These are phyloP conservation scores for Aegilops longissima DNA, from an alignment of 176 grass and related monocot species.

Conservation along the genomic window DNA sequence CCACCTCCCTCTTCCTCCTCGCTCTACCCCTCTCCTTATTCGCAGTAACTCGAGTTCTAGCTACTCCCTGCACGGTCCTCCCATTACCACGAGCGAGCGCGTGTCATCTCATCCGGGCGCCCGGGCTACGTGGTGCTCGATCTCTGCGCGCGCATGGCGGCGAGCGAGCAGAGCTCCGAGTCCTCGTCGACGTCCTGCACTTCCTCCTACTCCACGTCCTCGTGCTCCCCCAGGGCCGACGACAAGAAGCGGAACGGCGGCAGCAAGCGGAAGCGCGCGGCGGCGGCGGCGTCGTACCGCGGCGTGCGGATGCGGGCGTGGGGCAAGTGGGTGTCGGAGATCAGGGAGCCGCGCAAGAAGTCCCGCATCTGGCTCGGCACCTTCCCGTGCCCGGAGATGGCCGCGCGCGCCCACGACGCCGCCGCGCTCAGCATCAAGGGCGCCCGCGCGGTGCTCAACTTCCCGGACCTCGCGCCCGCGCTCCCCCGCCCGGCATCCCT, in stretches of 20 bases:
- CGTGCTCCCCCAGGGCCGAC: constrained; percentile 18
- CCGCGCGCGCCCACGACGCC: constrained; percentile 84
- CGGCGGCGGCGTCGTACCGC: constrained; percentile 39
- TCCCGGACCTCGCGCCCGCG: constrained; percentile 58
- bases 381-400: constrained; percentile 85
- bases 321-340: constrained; percentile 99
- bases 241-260: constrained; percentile 2
- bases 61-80: not conserved
- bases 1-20: not conserved
- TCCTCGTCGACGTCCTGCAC: constrained; percentile 21
- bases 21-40: not conserved
- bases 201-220: constrained; percentile 29
- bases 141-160: not conserved
- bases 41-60: not conserved
- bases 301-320: constrained; percentile 85
- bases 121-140: not conserved
- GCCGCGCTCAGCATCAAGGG: constrained; percentile 90
- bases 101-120: not conserved
- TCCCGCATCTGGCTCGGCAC: constrained; percentile 97
- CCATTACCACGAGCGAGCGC: not conserved
- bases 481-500: constrained; percentile 62
- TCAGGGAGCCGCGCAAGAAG: constrained; percentile 97
- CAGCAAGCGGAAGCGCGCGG: constrained; percentile 19
- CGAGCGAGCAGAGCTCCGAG: constrained; percentile 40
- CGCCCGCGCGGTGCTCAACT: constrained; percentile 72